Percentiles rank a stretch among this genome's conserved stretches.
Evolutionary conservation across 768 basidiomycete genomes (phyloP).

Genomic region (Suillus fuscotomentosus): DNA sequence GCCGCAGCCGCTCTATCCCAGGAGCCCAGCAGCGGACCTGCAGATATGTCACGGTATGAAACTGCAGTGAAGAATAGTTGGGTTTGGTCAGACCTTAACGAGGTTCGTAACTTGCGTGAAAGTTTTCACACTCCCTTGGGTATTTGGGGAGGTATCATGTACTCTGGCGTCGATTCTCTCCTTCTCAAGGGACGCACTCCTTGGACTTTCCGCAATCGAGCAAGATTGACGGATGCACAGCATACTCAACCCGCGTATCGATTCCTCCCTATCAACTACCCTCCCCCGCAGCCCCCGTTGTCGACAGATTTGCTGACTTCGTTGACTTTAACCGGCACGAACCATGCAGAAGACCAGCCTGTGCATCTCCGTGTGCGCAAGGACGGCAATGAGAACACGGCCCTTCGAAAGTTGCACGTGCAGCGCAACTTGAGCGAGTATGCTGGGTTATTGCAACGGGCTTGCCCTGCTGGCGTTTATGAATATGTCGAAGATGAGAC

Average conservation of each 20-base stretch:
- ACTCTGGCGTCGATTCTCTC: slow-evolving; percentile 86
- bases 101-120: slow-evolving; percentile 89
- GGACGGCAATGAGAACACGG: slow-evolving; percentile 38
- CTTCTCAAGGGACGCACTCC: slow-evolving; percentile 83
- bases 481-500: slow-evolving; percentile 85
- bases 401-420: slow-evolving; percentile 63
- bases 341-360: slow-evolving; percentile 96
- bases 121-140: slow-evolving; percentile 82
- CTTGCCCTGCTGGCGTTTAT: slow-evolving; percentile 95
- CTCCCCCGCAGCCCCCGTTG: slow-evolving; percentile 81
- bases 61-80: slow-evolving; percentile 69
- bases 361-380: slow-evolving; percentile 76
- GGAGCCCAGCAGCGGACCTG: slow-evolving; percentile 22
- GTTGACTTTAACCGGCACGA: slow-evolving; percentile 87
- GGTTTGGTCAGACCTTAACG: slow-evolving; percentile 84
- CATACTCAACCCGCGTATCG: slow-evolving; percentile 68
- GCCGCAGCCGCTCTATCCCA: slow-evolving; percentile 61
- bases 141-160: slow-evolving; percentile 82
- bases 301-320: slow-evolving; percentile 93
- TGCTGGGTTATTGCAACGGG: slow-evolving; percentile 83
- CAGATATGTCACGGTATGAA: slow-evolving; percentile 77
- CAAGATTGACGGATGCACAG: slow-evolving; percentile 55
- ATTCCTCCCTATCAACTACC: slow-evolving; percentile 81
- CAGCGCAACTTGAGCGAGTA: slow-evolving; percentile 72
- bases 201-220: slow-evolving; percentile 84